Conservation (phyloP, 1,139 yeast genomes). For the Meyerozyma elateridarum region DNA sequence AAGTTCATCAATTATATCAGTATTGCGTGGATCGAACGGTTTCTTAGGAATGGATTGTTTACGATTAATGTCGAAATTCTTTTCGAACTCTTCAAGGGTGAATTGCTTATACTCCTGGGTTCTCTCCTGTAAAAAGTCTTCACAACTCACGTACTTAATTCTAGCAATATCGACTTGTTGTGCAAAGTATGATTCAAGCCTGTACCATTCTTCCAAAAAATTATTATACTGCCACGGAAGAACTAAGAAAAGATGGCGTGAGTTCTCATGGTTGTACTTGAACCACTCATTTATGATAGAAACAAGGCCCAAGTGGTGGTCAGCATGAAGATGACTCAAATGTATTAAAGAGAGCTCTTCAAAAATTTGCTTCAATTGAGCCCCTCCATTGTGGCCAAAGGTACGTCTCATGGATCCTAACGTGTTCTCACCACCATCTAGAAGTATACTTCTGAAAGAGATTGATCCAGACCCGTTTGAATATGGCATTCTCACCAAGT, state of each 20-base stretch:
- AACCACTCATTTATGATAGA: conserved; percentile 72
- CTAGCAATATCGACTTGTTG: conserved; percentile 34
- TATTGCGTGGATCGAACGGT: conserved; percentile 16
- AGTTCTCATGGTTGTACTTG: conserved; percentile 24
- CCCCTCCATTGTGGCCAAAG: conserved; percentile 37
- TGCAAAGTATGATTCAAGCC: conserved; percentile 39
- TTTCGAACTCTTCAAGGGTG: conserved; percentile 30
- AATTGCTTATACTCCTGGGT: conserved; percentile 25
- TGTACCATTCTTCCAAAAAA: conserved; percentile 70
- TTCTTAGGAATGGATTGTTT: conserved; percentile 18
- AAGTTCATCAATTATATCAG: conserved; percentile 16
- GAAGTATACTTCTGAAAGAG: conserved; percentile 43
- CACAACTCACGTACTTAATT: conserved; percentile 61
- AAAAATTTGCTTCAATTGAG: conserved; percentile 35
- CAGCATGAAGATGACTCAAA: conserved; percentile 93
- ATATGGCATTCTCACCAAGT: conserved; percentile 66
- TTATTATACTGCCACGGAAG: conserved; percentile 72
- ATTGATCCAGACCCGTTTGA: conserved; percentile 19
- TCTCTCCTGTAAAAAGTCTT: conserved; percentile 43
- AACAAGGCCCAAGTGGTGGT: conserved; percentile 85
- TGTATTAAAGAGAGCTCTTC: conserved; percentile 61
- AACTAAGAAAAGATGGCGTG: conserved; percentile 46
- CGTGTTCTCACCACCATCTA: conserved; percentile 96
- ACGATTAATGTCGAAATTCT: conserved; percentile 20
- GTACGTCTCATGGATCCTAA: conserved; percentile 66